Base-by-base conservation (phyloP, 345 rosid species). In the Toxicodendron radicans region DNA sequence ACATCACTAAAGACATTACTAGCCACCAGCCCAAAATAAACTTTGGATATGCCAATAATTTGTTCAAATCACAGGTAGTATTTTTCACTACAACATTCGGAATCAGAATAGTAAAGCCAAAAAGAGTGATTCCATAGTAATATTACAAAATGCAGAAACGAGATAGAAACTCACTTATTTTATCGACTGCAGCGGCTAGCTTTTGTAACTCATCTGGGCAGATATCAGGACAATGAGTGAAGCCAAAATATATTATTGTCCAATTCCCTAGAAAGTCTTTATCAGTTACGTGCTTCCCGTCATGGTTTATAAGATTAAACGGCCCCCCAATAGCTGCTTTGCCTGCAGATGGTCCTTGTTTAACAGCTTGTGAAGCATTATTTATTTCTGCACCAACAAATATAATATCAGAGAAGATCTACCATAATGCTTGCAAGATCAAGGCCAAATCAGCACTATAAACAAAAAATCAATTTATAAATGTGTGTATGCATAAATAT, bases 171-270 rank as follows among this genome's bases (percentile, higher is more conserved):
- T 88, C 81, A 95, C 99, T 90, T 71, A 91, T 88, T 87, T 92
- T 93, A 82, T 95, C 98, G 68, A 95, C 53, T 56, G 97, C 92
- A 48, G 92, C 89, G 70, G 87, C 92, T 71, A 95, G 79, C 83
- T 95, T 93, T 77, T 78, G 86, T 58, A 95, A 89, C 87, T 95
- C 99, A 58, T 91, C 97, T 16, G 98, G 99, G 79, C 98, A 95
- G 67, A 95, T 95, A 80, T 95, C 99, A 14, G 99, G 98, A 83
- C 99, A 95, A 79, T 91, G 98, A 76, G 98, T 93, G 84, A 93
- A 95, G 59, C 98, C 99, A 84, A 96, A 95, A 85, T 95, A 95
- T 58, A 95, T 73, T 58, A 93, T 48, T 27, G 86, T 88, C 99
- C 99, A 95, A 61, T 89, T 91, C 73, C 99, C 99, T 82, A 81